Evolutionary conservation across 345 rosid species (phyloP), one percentile per base, ranked within the genome.

Genomic region (Linum tenue): DNA sequence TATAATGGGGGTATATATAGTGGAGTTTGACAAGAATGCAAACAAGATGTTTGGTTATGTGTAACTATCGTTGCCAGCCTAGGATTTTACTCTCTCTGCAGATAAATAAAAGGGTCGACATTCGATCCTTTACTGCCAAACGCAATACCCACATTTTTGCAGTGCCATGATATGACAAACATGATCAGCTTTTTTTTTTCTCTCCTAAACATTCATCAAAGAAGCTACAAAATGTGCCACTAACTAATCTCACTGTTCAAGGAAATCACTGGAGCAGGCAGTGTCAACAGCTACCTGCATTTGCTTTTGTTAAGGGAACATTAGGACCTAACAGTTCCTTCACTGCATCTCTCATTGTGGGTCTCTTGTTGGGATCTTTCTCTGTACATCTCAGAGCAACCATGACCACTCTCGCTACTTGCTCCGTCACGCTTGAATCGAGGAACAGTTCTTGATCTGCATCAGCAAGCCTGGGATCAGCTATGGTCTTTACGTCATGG

Each of bases 311-410:
- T 1, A 48, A 48, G 11, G n/a, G 16, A 66, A 31, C 51, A 17
- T 58, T 67, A 39, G 79, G 69, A 37, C 75, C 70, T 5, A 69
- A 12, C 65, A 91, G 69, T 65, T 69, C 78, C 71, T 73, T 86
- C 40, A 86, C 91, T 15, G 77, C 98, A 42, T 85, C 82, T 76
- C 84, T 84, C 95, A 80, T 91, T 37, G 79, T 71, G 1, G 90
- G 95, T 69, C 98, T 81, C 61, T 35, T 77, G 55, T 66, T 62
- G 2, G 92, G 89, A 31, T 84, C 89, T 39, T 66, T 68, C 55
- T 87, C 83, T 6, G 85, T 82, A 56, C 96, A 91, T 67, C 80
- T 77, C 75, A 87, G 53, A 56, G 90, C 90, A 58, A 84, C 57
- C 66, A 69, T 64, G 51, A 83, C 55, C 72, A 83, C 80, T 60